Evolutionary conservation across 345 rosid genomes (phyloP).

Genomic region (Dovyalis caffra): DNA sequence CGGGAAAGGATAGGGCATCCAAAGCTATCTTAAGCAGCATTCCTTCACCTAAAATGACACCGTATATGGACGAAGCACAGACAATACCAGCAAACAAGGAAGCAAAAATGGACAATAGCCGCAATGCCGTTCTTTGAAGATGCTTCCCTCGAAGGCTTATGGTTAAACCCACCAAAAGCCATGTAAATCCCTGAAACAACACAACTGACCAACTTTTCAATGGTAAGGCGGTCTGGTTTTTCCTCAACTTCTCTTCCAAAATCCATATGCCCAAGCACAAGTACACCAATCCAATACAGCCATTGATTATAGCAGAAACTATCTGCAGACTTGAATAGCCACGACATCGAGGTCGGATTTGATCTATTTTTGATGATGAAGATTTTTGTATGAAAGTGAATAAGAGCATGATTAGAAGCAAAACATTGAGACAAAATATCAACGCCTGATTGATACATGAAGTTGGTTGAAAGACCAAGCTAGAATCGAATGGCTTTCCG

Average conservation of each 20-base stretch:
- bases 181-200: constrained; percentile 63
- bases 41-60: constrained; percentile 29
- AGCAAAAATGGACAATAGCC: constrained; percentile 48
- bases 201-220: constrained; percentile 46
- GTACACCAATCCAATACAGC: constrained; percentile 57
- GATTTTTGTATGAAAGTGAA: constrained; percentile 46
- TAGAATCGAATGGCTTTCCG: constrained; percentile 23
- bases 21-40: constrained; percentile 28
- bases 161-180: constrained; percentile 51
- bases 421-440: constrained; percentile 45
- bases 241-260: constrained; percentile 52
- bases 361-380: constrained; percentile 30
- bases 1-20: constrained; percentile 61
- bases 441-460: constrained; percentile 52
- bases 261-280: constrained; percentile 55
- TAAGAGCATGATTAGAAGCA: constrained; percentile 48
- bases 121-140: constrained; percentile 36
- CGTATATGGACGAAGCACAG: constrained; percentile 41
- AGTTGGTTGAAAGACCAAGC: constrained; percentile 30
- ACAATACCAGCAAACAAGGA: constrained; percentile 48
- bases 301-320: constrained; percentile 52
- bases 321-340: constrained; percentile 39
- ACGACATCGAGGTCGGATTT: constrained; percentile 22
- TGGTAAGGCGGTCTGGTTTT: constrained; percentile 39
- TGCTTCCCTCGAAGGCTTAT: constrained; percentile 42